A percentile compares a stretch with the other conserved stretches of the same genome.
phyloP scores from a whole-genome alignment of 495 filamentous ascomycete genomes.

The Tuber calosporum region DNA sequence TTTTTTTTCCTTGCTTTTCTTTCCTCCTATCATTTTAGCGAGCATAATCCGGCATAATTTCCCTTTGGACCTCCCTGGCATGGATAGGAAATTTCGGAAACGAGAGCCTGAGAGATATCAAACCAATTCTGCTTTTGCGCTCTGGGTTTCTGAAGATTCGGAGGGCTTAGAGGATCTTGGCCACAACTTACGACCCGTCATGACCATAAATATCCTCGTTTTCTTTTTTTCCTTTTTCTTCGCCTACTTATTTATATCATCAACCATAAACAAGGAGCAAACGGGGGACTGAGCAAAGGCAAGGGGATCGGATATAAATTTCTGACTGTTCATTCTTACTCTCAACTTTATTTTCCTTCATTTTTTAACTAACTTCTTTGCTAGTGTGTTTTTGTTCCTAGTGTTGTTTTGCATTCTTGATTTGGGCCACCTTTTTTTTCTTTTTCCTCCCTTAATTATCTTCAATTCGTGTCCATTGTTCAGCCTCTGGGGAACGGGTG shows the following conservation, averaged over 20 bases:
- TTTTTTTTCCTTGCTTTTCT: constrained; percentile 31
- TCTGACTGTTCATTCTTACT: constrained; percentile 23
- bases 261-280: constrained; percentile 20
- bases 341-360: constrained; percentile 28
- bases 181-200: constrained; percentile 29
- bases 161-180: constrained; percentile 19
- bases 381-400: constrained; percentile 2
- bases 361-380: constrained; percentile 24
- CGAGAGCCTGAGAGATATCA: constrained; percentile 1
- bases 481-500: neutral
- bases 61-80: constrained; percentile 10
- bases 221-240: constrained; percentile 19
- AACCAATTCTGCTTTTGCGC: constrained; percentile 7
- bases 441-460: constrained; percentile 19
- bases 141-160: constrained; percentile 9
- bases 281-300: constrained; percentile 17
- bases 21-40: constrained; percentile 23
- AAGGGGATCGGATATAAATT: constrained; percentile 16
- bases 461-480: constrained; percentile 28
- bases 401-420: constrained; percentile 21
- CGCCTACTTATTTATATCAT: constrained; percentile 18
- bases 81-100: constrained; percentile 8
- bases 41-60: constrained; percentile 26
- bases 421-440: constrained; percentile 20
- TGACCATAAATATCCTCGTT: constrained; percentile 31